Evolutionary conservation across 768 basidiomycete genomes (phyloP).

Genomic region (Tricholoma flavovirens): DNA sequence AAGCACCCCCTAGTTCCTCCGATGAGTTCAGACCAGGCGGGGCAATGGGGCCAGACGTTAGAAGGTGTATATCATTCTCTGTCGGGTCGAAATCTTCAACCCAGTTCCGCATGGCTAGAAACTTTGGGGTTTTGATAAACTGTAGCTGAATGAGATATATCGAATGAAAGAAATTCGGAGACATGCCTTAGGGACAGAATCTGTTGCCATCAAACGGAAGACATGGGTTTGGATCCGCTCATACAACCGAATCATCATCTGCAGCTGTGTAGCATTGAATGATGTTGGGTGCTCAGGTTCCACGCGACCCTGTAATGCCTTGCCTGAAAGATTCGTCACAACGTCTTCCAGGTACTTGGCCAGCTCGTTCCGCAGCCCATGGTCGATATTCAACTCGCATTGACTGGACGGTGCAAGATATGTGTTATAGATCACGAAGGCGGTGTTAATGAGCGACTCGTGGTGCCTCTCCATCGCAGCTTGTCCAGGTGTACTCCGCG

Average conservation of each 20-base stretch:
- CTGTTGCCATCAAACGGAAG: conserved; percentile 96
- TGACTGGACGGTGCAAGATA: conserved; percentile 95
- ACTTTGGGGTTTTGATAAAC: conserved; percentile 87
- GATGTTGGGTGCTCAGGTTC: conserved; percentile 76
- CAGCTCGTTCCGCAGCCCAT: conserved; percentile 90
- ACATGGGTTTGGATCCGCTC: conserved; percentile 96
- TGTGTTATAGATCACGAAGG: conserved; percentile 89
- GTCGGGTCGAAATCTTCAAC: conserved; percentile 70
- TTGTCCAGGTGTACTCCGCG: conserved; percentile 60
- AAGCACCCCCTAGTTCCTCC: conserved; percentile 79
- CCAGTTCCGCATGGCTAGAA: conserved; percentile 74
- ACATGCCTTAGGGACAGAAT: conserved; percentile 93
- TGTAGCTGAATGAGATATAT: conserved; percentile 22
- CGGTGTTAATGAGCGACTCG: conserved; percentile 89
- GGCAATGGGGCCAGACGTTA: conserved; percentile 49
- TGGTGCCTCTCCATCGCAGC: conserved; percentile 96
- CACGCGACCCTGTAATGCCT: conserved; percentile 71
- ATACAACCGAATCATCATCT: conserved; percentile 88
- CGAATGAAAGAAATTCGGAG: conserved; percentile 5
- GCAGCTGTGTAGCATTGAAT: conserved; percentile 93
- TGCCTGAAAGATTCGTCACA: conserved; percentile 71
- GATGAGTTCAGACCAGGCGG: conserved; percentile 62
- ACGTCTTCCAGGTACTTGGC: conserved; percentile 91
- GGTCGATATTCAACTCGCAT: conserved; percentile 97
- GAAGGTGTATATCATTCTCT: conserved; percentile 52